These are phyloP conservation scores for Rhizoclosmatium hyalinum DNA, from an alignment of 371 early-diverging fungal genomes.

Conservation along the genomic window DNA sequence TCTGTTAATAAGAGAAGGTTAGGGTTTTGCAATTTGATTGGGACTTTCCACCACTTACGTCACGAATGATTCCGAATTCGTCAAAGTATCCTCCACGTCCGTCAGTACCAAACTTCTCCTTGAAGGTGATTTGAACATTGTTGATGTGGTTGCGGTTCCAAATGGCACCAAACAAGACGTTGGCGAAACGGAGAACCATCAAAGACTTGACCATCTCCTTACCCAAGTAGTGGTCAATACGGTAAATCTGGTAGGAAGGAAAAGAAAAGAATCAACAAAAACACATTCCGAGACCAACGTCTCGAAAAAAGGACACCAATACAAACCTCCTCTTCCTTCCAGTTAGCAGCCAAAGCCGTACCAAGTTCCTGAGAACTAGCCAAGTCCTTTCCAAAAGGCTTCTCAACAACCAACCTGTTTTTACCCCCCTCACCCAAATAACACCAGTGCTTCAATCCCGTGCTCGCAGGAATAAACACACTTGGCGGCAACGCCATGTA, in stretches of 20 bases:
- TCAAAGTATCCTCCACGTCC: constrained; percentile 99
- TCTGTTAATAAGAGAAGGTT: constrained; percentile 30
- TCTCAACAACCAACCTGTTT: constrained; percentile 93
- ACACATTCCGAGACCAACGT: not conserved
- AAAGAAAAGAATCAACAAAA: not conserved
- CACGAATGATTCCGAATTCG: constrained; percentile 98
- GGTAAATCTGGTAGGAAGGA: constrained; percentile 74
- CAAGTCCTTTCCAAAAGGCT: constrained; percentile 97
- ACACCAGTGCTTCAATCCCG: constrained; percentile 71
- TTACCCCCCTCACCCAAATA: constrained; percentile 59
- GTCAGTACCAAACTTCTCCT: constrained; percentile 97
- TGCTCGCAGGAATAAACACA: constrained; percentile 87
- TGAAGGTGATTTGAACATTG: constrained; percentile 98
- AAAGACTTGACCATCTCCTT: constrained; percentile 99
- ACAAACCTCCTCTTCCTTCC: constrained; percentile 83
- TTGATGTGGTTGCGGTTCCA: constrained; percentile 92
- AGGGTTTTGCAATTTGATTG: not conserved
- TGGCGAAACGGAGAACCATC: constrained; percentile 92
- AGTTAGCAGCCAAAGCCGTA: constrained; percentile 72
- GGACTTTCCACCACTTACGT: constrained; percentile 67
- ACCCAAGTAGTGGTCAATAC: constrained; percentile 98
- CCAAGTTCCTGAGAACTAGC: constrained; percentile 79
- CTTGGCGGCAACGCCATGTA: constrained; percentile 99
- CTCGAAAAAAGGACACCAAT: not conserved
- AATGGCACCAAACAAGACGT: constrained; percentile 88